phyloP scores from a whole-genome alignment of 2,329 filamentous ascomycete species.

The Elsinoe ampelina region DNA sequence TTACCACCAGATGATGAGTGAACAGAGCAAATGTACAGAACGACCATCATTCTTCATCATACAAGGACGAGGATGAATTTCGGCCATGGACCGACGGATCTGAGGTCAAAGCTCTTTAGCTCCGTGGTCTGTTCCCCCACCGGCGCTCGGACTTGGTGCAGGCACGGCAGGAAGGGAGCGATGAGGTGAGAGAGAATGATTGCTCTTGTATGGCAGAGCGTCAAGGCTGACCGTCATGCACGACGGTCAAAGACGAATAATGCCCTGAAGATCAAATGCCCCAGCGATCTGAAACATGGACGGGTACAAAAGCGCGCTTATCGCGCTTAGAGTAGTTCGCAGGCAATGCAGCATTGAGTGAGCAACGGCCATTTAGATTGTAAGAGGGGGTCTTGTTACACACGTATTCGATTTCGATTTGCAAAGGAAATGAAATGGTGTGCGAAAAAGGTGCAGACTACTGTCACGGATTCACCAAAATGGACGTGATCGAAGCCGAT shows the following conservation, averaged over 20 bases:
- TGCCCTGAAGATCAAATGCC: neutral
- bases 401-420: neutral
- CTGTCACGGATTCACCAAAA: slow-evolving; percentile 7
- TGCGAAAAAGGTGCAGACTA: neutral
- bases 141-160: neutral
- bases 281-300: neutral
- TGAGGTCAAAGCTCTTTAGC: neutral
- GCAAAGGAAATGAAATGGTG: neutral
- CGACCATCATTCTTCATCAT: neutral
- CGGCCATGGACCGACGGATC: neutral
- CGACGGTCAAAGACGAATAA: neutral
- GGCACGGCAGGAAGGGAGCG: neutral
- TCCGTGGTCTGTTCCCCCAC: neutral
- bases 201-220: neutral
- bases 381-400: neutral
- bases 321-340: neutral
- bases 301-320: slow-evolving; percentile 3
- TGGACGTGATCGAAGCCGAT: slow-evolving; percentile 2
- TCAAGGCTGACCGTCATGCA: neutral
- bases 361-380: neutral
- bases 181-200: neutral
- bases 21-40: slow-evolving; percentile 19
- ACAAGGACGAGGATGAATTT: neutral
- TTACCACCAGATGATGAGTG: slow-evolving; percentile 93
- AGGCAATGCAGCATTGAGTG: neutral